phyloP scores from a whole-genome alignment of 2,329 filamentous ascomycete genomes.

The Macrophomina phaseolina region DNA sequence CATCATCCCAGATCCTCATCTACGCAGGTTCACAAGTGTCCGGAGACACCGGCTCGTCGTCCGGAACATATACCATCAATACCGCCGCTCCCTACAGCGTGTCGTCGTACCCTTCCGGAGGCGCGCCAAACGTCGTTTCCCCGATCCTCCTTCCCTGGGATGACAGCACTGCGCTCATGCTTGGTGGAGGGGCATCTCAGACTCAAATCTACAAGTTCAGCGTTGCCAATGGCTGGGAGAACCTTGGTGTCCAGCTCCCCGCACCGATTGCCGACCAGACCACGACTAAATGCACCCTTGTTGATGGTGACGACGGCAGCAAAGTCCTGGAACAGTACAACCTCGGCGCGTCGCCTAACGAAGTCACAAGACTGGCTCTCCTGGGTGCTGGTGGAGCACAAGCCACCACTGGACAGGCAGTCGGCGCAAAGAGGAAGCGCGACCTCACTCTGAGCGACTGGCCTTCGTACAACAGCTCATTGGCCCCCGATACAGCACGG shows the following conservation, averaged over 20 bases:
- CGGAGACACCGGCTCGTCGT: conserved; percentile 60
- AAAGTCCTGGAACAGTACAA: conserved; percentile 82
- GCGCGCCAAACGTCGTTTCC: conserved; percentile 64
- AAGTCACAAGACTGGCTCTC: conserved; percentile 72
- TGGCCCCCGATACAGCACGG: conserved; percentile 70
- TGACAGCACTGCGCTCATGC: conserved; percentile 70
- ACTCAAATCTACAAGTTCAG: conserved; percentile 76
- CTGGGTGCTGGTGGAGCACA: conserved; percentile 63
- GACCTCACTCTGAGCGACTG: conserved; percentile 67
- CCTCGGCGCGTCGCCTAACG: conserved; percentile 74
- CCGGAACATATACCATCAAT: conserved; percentile 76
- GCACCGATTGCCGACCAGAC: conserved; percentile 65
- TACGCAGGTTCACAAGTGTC: conserved; percentile 77
- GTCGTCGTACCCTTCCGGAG: conserved; percentile 61
- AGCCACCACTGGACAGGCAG: conserved; percentile 54
- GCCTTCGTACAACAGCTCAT: conserved; percentile 77
- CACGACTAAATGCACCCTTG: conserved; percentile 66
- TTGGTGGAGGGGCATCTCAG: conserved; percentile 74
- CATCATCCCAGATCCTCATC: conserved; percentile 73
- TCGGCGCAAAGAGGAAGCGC: conserved; percentile 54
- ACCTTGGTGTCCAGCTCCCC: conserved; percentile 69
- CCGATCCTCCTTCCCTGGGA: conserved; percentile 81
- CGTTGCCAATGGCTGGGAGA: conserved; percentile 66
- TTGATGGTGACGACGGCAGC: conserved; percentile 76
- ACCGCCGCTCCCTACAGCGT: conserved; percentile 70